phyloP scores from a whole-genome alignment of 2,329 filamentous ascomycete genomes.

The Grosmannia clavigera region DNA sequence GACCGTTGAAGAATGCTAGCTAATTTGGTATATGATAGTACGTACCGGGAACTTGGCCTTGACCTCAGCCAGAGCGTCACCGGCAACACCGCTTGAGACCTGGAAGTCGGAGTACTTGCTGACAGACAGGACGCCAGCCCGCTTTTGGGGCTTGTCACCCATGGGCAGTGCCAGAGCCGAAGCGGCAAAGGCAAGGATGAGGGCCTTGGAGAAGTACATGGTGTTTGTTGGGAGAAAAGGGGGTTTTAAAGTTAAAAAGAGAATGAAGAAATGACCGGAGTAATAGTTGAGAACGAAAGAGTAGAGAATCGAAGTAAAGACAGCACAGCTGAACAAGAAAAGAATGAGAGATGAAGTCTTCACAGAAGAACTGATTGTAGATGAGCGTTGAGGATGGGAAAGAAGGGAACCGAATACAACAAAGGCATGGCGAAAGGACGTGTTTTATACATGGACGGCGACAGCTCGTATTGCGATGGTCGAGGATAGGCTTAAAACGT shows the following conservation, averaged over 20 bases:
- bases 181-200: constrained; percentile 24
- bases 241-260: background rate
- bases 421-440: background rate
- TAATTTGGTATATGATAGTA: background rate
- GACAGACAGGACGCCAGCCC: constrained; percentile 19
- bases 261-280: background rate
- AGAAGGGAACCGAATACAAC: background rate
- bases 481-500: background rate
- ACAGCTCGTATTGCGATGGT: background rate
- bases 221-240: background rate
- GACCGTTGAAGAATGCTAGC: background rate
- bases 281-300: background rate
- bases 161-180: constrained; percentile 22
- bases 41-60: constrained; percentile 40
- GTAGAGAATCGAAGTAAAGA: constrained; percentile 4
- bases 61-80: constrained; percentile 41
- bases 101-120: constrained; percentile 28
- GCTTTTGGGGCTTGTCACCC: constrained; percentile 13
- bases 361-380: constrained; percentile 7
- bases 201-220: constrained; percentile 26
- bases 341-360: constrained; percentile 6
- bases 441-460: background rate
- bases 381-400: constrained; percentile 3
- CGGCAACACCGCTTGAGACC: constrained; percentile 36
- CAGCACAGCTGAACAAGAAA: constrained; percentile 11